Percentiles rank a stretch among this genome's conserved stretches.
Evolutionary conservation across 2,329 filamentous ascomycete species (phyloP).

Genomic region (Calonectria fujianensis): DNA sequence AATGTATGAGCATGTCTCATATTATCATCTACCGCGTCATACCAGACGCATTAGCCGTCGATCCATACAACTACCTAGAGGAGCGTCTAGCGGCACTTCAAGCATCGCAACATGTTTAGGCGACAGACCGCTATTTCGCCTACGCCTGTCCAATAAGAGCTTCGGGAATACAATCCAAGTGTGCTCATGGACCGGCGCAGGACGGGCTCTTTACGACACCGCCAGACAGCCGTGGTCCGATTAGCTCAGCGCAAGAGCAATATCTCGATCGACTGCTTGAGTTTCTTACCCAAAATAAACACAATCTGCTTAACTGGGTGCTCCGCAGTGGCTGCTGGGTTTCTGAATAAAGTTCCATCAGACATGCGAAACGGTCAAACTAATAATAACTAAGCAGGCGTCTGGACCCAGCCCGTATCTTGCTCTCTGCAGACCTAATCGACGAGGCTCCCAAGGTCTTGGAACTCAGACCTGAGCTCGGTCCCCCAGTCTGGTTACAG

Average conservation of each 20-base stretch:
- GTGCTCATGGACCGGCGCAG: background rate
- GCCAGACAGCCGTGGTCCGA: background rate
- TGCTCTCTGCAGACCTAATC: too few relatives aligned
- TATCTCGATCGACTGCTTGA: background rate
- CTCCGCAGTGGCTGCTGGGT: conserved; percentile 7
- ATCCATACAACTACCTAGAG: background rate
- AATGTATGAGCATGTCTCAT: background rate
- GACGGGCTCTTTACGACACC: background rate
- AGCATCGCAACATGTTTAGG: background rate
- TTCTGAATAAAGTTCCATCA: conserved; percentile 12
- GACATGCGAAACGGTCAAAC: conserved; percentile 19
- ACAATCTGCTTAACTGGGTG: background rate
- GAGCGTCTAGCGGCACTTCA: background rate
- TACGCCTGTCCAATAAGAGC: background rate
- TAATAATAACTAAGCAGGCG: background rate
- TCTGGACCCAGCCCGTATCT: background rate
- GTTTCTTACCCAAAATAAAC: background rate
- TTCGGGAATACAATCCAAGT: background rate
- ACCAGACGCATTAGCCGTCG: background rate
- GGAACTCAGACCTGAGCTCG: conserved; percentile 17
- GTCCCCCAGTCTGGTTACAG: conserved; percentile 45
- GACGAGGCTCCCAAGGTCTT: background rate
- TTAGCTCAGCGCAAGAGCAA: background rate
- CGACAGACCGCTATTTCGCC: background rate
- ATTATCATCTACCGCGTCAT: background rate